Base-by-base conservation (phyloP, 2,329 filamentous ascomycete species). In the Colletotrichum shisoi region DNA sequence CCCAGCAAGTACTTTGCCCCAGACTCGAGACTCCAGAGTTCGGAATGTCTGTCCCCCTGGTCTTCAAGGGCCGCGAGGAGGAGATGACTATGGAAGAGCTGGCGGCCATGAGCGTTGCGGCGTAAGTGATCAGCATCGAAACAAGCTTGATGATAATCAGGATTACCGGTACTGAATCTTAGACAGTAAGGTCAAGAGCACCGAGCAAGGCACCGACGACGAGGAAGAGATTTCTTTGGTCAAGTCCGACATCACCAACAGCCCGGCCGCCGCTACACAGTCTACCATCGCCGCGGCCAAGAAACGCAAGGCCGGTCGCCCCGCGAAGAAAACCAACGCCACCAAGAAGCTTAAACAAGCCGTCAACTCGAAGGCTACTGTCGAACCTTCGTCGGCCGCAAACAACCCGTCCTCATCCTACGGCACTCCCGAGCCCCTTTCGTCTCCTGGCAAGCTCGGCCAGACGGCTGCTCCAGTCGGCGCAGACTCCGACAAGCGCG, bases 31-130 rank as follows among this genome's bases (percentile, higher is more conserved):
- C n/a, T 4, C 17, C 27, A 34, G 6, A 4, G 5, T 3, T 39
- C n/a, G 4, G 12, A 15, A 67, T 73, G 71, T 72, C 34, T 65
- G 70, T 27, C 58, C 63, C 8, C 27, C 71, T 6, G 59, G 51
- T 66, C 3, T 63, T 66, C 24, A 51, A 45, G 51, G 60, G 13
- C 15, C 64, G 48, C n/a, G 60, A 63, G 31, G n/a, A 44, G 15
- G 46, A 52, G 21, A 34, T 51, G 51, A 61, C 58, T 2, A 19
- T 63, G 17, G 51, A 67, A 34, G 42, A 63, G 15, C 37, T 67
- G 9, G 57, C 49, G 24, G 11, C 51, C 13, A 37, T 27, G 5
- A 11, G 15, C 19, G 24, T n/a, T n/a, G 7, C 46, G 5, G 17
- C 34, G 53, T 59, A 37, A 37, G 62, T 39, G 2, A 42, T 37